These are phyloP conservation scores for Hypoxylon fragiforme DNA, from an alignment of 495 filamentous ascomycete genomes.

Conservation along the genomic window DNA sequence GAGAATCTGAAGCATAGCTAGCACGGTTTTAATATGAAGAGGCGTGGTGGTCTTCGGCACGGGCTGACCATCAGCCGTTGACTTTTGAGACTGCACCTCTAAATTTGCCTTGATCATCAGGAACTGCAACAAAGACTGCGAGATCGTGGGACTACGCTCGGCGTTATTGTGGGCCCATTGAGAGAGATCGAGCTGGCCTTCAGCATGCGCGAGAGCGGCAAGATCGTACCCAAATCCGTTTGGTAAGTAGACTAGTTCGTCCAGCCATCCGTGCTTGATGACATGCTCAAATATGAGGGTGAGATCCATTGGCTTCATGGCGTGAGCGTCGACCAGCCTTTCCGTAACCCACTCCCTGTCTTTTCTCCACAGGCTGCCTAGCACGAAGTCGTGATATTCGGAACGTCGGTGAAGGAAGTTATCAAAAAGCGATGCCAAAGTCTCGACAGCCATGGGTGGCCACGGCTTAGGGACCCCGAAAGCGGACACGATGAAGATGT, in stretches of 20 bases:
- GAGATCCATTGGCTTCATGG: conserved; percentile 72
- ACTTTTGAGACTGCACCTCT: conserved; percentile 67
- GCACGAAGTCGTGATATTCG: conserved; percentile 74
- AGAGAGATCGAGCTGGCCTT: conserved; percentile 74
- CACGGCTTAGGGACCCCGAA: conserved; percentile 63
- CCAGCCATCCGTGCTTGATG: conserved; percentile 76
- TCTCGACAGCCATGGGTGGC: conserved; percentile 58
- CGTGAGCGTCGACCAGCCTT: conserved; percentile 78
- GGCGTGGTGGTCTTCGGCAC: conserved; percentile 53
- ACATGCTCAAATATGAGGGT: conserved; percentile 82
- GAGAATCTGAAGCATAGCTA: conserved; percentile 75
- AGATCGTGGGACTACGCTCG: conserved; percentile 63
- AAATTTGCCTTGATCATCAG: conserved; percentile 79
- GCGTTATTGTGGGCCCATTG: conserved; percentile 75
- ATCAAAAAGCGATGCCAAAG: conserved; percentile 55
- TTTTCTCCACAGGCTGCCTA: conserved; percentile 86
- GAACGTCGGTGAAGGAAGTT: conserved; percentile 52
- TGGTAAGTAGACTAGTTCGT: conserved; percentile 71
- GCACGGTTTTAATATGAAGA: conserved; percentile 82
- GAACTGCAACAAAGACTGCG: conserved; percentile 68
- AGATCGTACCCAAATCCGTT: conserved; percentile 88
- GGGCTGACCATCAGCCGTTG: conserved; percentile 58
- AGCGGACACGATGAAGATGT: conserved; percentile 79
- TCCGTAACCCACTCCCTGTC: conserved; percentile 80
- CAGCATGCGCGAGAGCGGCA: conserved; percentile 83